A percentile compares a stretch with the other conserved stretches of the same genome.
Conservation (phyloP, 495 filamentous ascomycete genomes). For the Friedmanniomyces endolithicus region DNA sequence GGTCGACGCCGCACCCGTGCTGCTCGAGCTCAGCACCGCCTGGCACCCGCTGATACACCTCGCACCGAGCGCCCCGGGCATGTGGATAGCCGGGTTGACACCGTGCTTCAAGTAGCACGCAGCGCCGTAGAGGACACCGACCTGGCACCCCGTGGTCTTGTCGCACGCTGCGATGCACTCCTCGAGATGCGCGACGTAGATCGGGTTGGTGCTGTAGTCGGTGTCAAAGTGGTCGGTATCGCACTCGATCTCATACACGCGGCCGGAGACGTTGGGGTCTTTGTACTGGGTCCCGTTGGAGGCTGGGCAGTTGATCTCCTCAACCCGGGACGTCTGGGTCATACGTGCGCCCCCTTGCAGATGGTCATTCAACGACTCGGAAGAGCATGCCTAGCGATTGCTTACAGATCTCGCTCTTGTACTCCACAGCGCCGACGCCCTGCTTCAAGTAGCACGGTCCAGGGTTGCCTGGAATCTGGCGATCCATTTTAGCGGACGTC, state of each 20-base stretch:
- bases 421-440: background rate
- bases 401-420: background rate
- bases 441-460: background rate
- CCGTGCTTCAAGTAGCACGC: background rate
- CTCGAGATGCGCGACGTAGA: background rate
- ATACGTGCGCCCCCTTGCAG: no score
- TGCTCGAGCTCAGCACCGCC: background rate
- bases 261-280: background rate
- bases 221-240: background rate
- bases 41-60: background rate
- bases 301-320: background rate
- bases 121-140: background rate
- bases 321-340: background rate
- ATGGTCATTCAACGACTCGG: no score
- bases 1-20: no score
- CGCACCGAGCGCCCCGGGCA: background rate
- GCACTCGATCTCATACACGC: background rate
- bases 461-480: background rate
- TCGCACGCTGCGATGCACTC: background rate
- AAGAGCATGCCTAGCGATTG: background rate
- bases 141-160: background rate
- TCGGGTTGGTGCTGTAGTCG: background rate
- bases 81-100: background rate
- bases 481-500: background rate
- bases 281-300: background rate